Evolutionary conservation across 306 rosid genomes (phyloP), one percentile per base, ranked within the genome.

Genomic region (Vigna unguiculata): DNA sequence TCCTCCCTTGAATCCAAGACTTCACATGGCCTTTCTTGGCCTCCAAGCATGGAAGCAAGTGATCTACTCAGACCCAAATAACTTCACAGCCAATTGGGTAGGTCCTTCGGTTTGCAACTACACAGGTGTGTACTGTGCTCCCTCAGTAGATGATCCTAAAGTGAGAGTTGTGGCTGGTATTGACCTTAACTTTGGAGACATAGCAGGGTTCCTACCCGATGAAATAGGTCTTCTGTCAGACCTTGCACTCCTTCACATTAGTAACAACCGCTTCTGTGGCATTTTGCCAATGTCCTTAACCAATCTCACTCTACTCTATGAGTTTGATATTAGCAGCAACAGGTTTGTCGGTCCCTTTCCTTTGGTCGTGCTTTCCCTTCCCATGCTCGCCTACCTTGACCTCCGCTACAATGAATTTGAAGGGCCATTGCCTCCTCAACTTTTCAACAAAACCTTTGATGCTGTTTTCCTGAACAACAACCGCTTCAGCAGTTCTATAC

Each of bases 271-370:
- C 22, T 92, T 95, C 49, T 95, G 99, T 17, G 99, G 99, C 78
- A 76, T 91, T 38, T 21, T 95, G 20, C 99, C 97, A 1, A 70
- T 30, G 10, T 74, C 91, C 21, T 32, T 92, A 0, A 64, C 87
- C 77, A 91, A 89, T 76, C 93, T 95, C 2, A 71, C 87, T 1
- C 86, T 69, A 11, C 97, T 95, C 67, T 81, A 74, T 28, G 97
- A 95, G 85, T 90, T 95, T 54, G 99, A 95, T 83, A 70, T 95
- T 4, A 88, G 97, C 77, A 92, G 85, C 85, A 95, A 92, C 85
- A 86, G 98, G 81, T 90, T 95, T 48, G 97, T 92, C 1, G 97
- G 97, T 8, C 87, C 97, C 34, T 95, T 95, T 75, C 97, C 97
- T 24, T 54, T 66, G 2, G 96, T 89, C 20, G 91, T 95, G 41